Base-by-base conservation (phyloP, 2,329 filamentous ascomycete genomes). In the Epichloe elymi region DNA sequence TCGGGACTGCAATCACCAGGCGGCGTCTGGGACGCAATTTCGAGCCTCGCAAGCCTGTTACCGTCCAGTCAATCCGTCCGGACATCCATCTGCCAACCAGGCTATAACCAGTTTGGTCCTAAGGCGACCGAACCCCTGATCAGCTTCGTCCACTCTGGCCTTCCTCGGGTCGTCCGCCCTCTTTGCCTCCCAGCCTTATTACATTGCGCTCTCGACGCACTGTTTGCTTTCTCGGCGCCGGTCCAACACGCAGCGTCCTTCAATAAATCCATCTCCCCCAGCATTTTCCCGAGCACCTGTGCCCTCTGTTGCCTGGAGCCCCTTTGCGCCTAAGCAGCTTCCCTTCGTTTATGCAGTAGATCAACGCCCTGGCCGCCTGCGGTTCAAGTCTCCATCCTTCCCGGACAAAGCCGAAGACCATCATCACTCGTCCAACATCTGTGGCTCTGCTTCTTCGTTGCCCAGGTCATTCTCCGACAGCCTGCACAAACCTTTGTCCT, bases 311-410 rank as follows among this genome's bases (percentile, higher is more conserved):
- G 19, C 43, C 23, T 48, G 46, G 35, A 47, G 38, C 42, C 36
- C 36, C 50, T 35, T 50, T 50, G 44, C 53, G 53, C 42, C 50
- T 41, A 50, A 52, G 53, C 47, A 48, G 52, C 46, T 49, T 51
- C 49, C 35, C 26, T 23, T 19, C 14, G 35, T 54, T 48, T 46
- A 52, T 48, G 46, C 52, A 41, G 36, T 37, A 48, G 42, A 43
- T 42, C 37, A 47, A 40, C 44, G 38, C 15, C 36, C 44, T 20
- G 43, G 23, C 48, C 40, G 42, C 46, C 46, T n/a, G 50, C 52
- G 51, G 51, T 50, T 48, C 38, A 48, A 44, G 7, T 47, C 44
- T 43, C 17, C 38, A 19, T 44, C 23, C 14, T 39, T 48, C 40
- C 20, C 37, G 14, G 30, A 49, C 19, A 19, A 42, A n/a, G 19